Conservation (phyloP, 192 early-diverging fungal species). For the Lunasporangiospora selenospora region DNA sequence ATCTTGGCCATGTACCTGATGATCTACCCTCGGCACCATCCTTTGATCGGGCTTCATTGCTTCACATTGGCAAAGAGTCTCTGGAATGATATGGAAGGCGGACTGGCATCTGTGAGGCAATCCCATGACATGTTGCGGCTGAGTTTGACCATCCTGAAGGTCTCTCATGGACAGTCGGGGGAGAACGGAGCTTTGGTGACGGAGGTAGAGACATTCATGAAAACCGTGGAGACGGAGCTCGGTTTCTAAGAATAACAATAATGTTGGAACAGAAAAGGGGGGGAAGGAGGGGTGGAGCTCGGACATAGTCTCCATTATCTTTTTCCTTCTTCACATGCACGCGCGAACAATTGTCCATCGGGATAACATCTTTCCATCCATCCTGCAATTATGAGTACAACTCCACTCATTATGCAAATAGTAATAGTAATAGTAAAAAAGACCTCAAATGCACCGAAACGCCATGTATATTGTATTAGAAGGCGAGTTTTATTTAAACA, state of each 20-base stretch:
- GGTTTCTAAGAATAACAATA: conserved; percentile 2
- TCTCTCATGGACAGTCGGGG: conserved; percentile 27
- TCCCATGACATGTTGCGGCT: conserved; percentile 32
- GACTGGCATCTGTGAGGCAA: conserved; percentile 29
- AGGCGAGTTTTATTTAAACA: too few species aligned
- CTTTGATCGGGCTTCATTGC: conserved; percentile 53
- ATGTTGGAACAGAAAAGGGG: too few species aligned
- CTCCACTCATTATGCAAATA: too few species aligned
- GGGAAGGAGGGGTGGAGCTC: too few species aligned
- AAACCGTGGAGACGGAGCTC: conserved; percentile 34
- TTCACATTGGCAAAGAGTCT: conserved; percentile 54
- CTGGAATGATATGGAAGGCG: conserved; percentile 52
- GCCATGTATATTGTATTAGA: too few species aligned
- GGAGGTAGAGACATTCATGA: conserved; percentile 32
- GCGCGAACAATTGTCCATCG: too few species aligned
- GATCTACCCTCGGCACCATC: conserved; percentile 57
- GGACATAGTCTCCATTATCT: too few species aligned
- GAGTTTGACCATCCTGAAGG: conserved; percentile 13
- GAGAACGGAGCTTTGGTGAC: conserved; percentile 19
- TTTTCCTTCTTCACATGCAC: too few species aligned
- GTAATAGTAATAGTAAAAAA: too few species aligned
- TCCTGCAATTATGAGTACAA: too few species aligned
- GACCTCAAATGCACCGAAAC: too few species aligned
- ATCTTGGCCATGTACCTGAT: conserved; percentile 55
- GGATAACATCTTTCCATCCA: too few species aligned